Percentiles rank a stretch among this genome's conserved stretches.
Evolutionary conservation across 2,329 filamentous ascomycete genomes (phyloP).

Genomic region (Tolypocladium amazonense): DNA sequence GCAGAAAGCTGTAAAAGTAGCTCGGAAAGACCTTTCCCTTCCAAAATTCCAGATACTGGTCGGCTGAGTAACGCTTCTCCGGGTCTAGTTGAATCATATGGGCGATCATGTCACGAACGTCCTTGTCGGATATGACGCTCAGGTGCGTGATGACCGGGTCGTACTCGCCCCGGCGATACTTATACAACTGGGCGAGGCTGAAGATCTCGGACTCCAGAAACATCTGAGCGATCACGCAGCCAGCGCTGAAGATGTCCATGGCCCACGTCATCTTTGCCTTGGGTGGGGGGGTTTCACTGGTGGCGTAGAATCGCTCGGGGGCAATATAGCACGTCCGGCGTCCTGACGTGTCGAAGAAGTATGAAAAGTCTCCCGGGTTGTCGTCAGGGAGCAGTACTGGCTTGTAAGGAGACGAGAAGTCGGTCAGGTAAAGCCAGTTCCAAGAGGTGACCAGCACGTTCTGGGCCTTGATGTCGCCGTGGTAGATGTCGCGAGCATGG

Average conservation of each 20-base stretch:
- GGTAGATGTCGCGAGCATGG: conserved; percentile 79
- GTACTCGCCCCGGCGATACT: conserved; percentile 86
- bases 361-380: conserved; percentile 94
- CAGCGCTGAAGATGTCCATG: conserved; percentile 97
- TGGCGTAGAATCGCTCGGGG: conserved; percentile 77
- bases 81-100: conserved; percentile 97
- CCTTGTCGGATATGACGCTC: conserved; percentile 75
- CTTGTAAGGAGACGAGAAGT: conserved; percentile 94
- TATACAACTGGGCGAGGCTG: conserved; percentile 90
- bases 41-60: conserved; percentile 90
- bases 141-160: conserved; percentile 74
- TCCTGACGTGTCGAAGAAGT: conserved; percentile 92
- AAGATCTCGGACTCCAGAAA: conserved; percentile 97
- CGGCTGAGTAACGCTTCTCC: conserved; percentile 81
- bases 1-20: conserved; percentile 95
- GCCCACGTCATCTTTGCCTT: conserved; percentile 65
- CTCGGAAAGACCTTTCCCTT: conserved; percentile 84
- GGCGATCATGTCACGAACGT: conserved; percentile 77
- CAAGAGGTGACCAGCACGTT: conserved; percentile 95
- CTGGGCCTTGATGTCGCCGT: conserved; percentile 98
- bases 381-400: conserved; percentile 89
- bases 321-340: conserved; percentile 90
- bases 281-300: conserved; percentile 54
- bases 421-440: conserved; percentile 98
- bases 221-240: conserved; percentile 92